Percentiles rank a stretch among this genome's conserved stretches.
phyloP scores from a whole-genome alignment of 345 rosid species.

The Pistacia integerrima region DNA sequence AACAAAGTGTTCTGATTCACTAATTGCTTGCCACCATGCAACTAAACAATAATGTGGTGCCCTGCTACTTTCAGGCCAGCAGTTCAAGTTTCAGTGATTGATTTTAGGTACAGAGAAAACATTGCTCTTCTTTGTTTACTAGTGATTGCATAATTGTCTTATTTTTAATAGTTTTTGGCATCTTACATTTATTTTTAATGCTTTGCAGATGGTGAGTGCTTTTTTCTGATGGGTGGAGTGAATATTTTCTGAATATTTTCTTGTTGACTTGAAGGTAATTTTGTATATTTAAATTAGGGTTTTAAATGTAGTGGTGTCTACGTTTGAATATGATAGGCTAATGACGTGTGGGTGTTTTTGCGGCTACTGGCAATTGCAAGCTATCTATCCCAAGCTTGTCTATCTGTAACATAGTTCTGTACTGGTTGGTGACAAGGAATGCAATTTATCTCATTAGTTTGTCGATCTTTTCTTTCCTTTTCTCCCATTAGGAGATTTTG shows the following conservation, averaged over 20 bases:
- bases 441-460: neutral
- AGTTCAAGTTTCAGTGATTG: constrained; percentile 27
- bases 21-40: constrained; percentile 17
- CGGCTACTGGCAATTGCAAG: constrained; percentile 16
- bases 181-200: constrained; percentile 19
- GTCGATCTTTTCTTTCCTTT: neutral
- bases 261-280: constrained; percentile 33
- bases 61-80: constrained; percentile 31
- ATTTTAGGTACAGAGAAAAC: constrained; percentile 35
- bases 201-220: constrained; percentile 43
- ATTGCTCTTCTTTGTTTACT: neutral
- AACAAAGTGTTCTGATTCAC: constrained; percentile 5
- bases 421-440: constrained; percentile 25
- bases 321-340: constrained; percentile 29
- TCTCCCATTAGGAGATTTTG: neutral
- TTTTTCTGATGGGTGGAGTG: constrained; percentile 31
- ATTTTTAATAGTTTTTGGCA: neutral
- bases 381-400: constrained; percentile 24
- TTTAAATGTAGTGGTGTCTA: constrained; percentile 26
- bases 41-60: constrained; percentile 24
- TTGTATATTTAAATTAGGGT: constrained; percentile 29
- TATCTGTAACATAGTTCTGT: constrained; percentile 31
- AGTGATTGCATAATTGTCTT: neutral
- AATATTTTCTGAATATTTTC: constrained; percentile 37
- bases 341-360: constrained; percentile 25